Evolutionary conservation across 1,284 basidiomycete species (phyloP).

Genomic region (Cerioporus squamosus): DNA sequence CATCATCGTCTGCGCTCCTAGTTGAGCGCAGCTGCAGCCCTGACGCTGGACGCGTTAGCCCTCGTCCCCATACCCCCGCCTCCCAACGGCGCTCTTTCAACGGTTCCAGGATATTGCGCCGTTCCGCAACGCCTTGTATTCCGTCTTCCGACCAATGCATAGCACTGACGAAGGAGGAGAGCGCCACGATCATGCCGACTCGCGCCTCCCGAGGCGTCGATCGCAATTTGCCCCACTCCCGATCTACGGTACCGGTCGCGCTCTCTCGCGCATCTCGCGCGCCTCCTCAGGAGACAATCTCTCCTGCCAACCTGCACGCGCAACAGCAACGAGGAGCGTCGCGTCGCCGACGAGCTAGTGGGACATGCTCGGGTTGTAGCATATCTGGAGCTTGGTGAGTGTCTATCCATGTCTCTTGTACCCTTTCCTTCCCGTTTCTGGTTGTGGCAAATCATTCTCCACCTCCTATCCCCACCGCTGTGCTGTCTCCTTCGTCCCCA

Average conservation of each 20-base stretch:
- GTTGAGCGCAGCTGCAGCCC: conserved; percentile 2
- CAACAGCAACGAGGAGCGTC: not conserved
- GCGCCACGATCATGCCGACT: not conserved
- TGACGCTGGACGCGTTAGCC: conserved; percentile 16
- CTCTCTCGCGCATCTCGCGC: not conserved
- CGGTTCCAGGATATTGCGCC: not conserved
- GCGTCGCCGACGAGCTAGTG: not conserved
- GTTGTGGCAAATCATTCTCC: not conserved
- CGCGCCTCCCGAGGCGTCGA: not conserved
- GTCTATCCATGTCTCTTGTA: not conserved
- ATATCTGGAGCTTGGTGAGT: conserved; percentile 3
- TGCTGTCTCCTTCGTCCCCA: not conserved
- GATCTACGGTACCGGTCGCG: not conserved
- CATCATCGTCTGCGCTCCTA: conserved; percentile 5
- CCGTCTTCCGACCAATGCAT: not conserved
- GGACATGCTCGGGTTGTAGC: not conserved
- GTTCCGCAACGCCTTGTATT: not conserved
- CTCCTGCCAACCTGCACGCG: not conserved
- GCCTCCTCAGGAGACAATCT: not conserved
- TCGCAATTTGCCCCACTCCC: not conserved
- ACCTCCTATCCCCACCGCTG: not conserved
- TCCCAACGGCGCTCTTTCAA: not conserved
- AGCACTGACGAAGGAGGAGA: not conserved
- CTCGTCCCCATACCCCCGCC: conserved; percentile 2
- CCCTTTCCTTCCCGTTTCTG: too few species aligned